These are phyloP conservation scores for Arxiozyma bovina DNA, from an alignment of 1,139 yeast genomes.

Conservation along the genomic window DNA sequence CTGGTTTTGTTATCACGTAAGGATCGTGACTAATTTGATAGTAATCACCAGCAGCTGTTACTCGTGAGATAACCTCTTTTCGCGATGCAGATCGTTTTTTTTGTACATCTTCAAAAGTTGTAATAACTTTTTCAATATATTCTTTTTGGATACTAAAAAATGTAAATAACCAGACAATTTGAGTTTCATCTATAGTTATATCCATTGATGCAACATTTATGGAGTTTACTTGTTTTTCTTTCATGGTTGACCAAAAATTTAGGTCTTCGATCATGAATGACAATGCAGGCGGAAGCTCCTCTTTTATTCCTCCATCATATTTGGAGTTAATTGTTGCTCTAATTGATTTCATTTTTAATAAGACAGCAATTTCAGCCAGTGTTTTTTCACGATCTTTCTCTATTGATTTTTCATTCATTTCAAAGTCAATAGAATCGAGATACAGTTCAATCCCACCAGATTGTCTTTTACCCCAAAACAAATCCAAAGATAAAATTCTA, in stretches of 20 bases:
- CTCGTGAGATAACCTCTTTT: conserved; percentile 30
- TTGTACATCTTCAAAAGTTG: conserved; percentile 12
- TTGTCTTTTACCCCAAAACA: conserved; percentile 27
- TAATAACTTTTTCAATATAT: conserved; percentile 23
- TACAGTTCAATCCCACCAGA: conserved; percentile 24
- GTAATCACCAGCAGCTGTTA: conserved; percentile 55
- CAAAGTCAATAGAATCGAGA: conserved; percentile 36
- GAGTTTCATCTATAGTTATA: conserved; percentile 32
- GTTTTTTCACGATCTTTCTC: conserved; percentile 14
- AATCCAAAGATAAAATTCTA: conserved; percentile 40
- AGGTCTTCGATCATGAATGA: conserved; percentile 27
- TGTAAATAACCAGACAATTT: conserved; percentile 35
- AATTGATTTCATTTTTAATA: conserved; percentile 16
- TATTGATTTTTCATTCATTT: conserved; percentile 14
- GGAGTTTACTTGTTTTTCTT: conserved; percentile 31
- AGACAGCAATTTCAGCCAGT: conserved; percentile 12
- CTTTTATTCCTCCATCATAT: conserved; percentile 5
- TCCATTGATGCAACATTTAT: conserved; percentile 33
- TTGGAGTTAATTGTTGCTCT: conserved; percentile 16
- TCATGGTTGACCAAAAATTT: conserved; percentile 38
- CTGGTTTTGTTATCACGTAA: conserved; percentile 80
- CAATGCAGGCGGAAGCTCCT: conserved; percentile 18
- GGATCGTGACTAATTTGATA: conserved; percentile 73
- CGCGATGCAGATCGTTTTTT: conserved; percentile 10
- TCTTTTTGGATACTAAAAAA: conserved; percentile 26